phyloP scores from a whole-genome alignment of 2,329 filamentous ascomycete species.

The Colletotrichum limetticola region DNA sequence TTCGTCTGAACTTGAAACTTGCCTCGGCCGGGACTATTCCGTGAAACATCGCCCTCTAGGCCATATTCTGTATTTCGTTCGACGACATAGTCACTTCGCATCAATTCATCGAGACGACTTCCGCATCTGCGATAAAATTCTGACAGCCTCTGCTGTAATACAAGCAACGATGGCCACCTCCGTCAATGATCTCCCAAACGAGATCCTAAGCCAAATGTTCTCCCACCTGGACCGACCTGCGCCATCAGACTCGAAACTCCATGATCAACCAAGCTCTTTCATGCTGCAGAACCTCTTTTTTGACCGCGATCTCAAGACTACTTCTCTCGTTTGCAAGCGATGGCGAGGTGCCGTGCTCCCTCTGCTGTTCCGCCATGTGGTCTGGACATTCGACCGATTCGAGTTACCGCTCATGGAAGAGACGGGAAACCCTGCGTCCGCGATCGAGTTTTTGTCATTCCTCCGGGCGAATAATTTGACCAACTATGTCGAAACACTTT shows the following conservation, averaged over 20 bases:
- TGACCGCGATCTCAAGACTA: constrained; percentile 61
- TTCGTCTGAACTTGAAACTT: constrained; percentile 22
- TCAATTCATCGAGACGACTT: neutral
- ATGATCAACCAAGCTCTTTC: constrained; percentile 58
- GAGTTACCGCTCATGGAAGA: constrained; percentile 40
- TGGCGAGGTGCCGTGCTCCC: constrained; percentile 65
- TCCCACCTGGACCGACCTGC: constrained; percentile 61
- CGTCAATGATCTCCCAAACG: constrained; percentile 63
- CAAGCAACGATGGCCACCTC: constrained; percentile 8
- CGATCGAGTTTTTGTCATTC: constrained; percentile 52
- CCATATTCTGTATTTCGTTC: neutral
- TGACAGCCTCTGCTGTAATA: neutral
- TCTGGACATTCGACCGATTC: constrained; percentile 52
- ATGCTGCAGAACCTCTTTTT: constrained; percentile 49
- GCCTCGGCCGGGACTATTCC: constrained; percentile 1
- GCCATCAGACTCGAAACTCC: constrained; percentile 59
- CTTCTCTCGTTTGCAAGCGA: constrained; percentile 62
- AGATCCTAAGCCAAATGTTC: constrained; percentile 69
- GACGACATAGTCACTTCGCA: neutral
- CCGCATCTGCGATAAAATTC: no score
- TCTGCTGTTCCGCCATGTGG: constrained; percentile 66
- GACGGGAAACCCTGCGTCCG: constrained; percentile 36
- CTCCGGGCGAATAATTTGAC: constrained; percentile 48
- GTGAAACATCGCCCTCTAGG: constrained; percentile 13
- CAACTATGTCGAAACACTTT: constrained; percentile 53